Conservation (phyloP, 331 rosid genomes). For the Cucumis variabilis region DNA sequence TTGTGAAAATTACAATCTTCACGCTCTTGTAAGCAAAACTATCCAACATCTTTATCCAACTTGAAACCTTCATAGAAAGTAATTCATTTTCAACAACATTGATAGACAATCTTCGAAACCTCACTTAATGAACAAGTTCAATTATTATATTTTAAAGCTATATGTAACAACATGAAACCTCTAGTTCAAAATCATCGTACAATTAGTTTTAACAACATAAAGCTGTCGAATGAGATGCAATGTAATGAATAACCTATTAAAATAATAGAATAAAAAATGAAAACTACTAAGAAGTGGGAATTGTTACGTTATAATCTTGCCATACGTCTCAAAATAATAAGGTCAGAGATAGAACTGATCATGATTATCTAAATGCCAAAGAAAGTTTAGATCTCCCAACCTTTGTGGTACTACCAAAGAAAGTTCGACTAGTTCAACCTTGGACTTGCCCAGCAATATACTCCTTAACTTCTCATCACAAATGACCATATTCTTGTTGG, state of each 20-base stretch:
- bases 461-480: no score
- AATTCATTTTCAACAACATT: constrained; percentile 43
- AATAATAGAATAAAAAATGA: constrained; percentile 1
- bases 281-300: neutral
- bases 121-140: constrained; percentile 38
- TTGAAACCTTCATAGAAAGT: constrained; percentile 40
- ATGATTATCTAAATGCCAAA: neutral
- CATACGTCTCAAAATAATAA: neutral
- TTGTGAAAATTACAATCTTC: constrained; percentile 69
- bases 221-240: neutral
- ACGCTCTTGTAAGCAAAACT: constrained; percentile 54
- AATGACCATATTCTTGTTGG: no score
- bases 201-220: neutral
- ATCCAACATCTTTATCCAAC: constrained; percentile 33
- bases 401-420: no score
- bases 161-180: constrained; percentile 43
- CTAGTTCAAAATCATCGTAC: neutral
- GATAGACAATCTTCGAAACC: constrained; percentile 36
- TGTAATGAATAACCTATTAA: neutral
- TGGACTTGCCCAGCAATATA: no score
- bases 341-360: neutral
- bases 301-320: neutral
- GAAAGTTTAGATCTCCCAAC: no score
- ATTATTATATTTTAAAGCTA: constrained; percentile 55
- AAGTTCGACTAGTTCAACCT: no score